phyloP scores from a whole-genome alignment of 2,329 filamentous ascomycete species.

The Blastomyces gilchristii region DNA sequence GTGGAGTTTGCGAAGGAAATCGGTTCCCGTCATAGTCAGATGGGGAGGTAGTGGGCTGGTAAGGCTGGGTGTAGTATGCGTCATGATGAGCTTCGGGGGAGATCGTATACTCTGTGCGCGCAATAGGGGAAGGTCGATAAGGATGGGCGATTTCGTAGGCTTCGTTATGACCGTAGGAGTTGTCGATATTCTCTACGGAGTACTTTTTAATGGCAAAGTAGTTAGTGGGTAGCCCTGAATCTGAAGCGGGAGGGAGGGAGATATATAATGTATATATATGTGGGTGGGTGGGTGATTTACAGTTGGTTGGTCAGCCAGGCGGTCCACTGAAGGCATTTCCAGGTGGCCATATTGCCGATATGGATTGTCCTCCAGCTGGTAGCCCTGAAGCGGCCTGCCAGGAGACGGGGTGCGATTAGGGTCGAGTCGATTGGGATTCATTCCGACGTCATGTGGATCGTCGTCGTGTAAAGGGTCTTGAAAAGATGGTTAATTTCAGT shows the following conservation, averaged over 20 bases:
- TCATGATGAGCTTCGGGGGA: conserved; percentile 81
- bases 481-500: not conserved
- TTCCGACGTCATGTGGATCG: conserved; percentile 30
- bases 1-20: conserved; percentile 42
- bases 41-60: conserved; percentile 53
- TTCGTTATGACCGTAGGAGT: conserved; percentile 54
- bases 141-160: conserved; percentile 46
- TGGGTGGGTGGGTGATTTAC: conserved; percentile 43
- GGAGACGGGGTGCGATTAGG: conserved; percentile 61
- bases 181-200: conserved; percentile 57
- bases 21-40: conserved; percentile 48
- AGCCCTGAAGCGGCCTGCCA: conserved; percentile 61
- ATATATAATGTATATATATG: not conserved
- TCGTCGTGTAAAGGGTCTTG: conserved; percentile 15
- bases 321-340: conserved; percentile 63
- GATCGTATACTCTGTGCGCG: conserved; percentile 58
- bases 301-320: conserved; percentile 72
- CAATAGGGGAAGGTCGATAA: conserved; percentile 38
- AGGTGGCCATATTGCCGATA: conserved; percentile 53
- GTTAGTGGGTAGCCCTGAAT: not conserved
- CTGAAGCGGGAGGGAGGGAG: not conserved
- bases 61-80: conserved; percentile 73
- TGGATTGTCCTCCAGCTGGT: conserved; percentile 71
- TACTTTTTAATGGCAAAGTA: conserved; percentile 40
- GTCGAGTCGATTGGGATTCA: conserved; percentile 43